Base-by-base conservation (phyloP, 768 basidiomycete genomes). In the Suillus brevipes region DNA sequence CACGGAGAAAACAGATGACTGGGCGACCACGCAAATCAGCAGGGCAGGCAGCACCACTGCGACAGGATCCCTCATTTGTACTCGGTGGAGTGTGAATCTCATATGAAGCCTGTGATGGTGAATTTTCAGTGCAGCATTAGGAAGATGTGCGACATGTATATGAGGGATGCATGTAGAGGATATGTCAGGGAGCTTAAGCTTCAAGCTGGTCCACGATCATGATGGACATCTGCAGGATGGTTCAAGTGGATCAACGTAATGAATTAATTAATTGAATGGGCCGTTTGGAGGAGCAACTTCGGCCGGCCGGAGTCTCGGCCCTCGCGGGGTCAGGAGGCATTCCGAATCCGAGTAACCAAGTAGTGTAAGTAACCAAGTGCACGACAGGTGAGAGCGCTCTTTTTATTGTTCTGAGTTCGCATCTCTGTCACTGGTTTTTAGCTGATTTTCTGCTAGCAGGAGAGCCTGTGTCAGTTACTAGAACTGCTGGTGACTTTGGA, bases 301-400 rank as follows among this genome's bases (percentile, higher is more conserved):
- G 58, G 58, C 58, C 58, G 58, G 57, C 37, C 37, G 37, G 37
- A 34, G 20, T 55, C 53, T 55, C 53, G 53, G 53, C 53, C 9
- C 53, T 34, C 31, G 57, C 57, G 14, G 58, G 58, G 58, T 59
- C 40, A 59, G 58, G 58, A 59, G 58, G 58, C 13, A 42, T 28
- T 42, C 40, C 57, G 58, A 59, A 40, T 59, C 52, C 57, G 58
- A 59, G 58, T 59, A 59, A 52, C 34, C 42, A 62, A 56, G 63
- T 49, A 38, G 43, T 52, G 50, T 31, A 60, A 45, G 59, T 64
- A 64, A 64, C 63, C 60, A 64, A 25, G 56, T 9, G 16, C 36
- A 40, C 53, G 12, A 55, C 53, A 38, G 42, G 42, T 53, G 52
- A 53, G 37, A 58, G 57, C 57, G 57, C 57, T 38, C 25, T 37